Evolutionary conservation across 768 basidiomycete species (phyloP), one percentile per base, ranked within the genome.

Genomic region (Mycena latifolia): DNA sequence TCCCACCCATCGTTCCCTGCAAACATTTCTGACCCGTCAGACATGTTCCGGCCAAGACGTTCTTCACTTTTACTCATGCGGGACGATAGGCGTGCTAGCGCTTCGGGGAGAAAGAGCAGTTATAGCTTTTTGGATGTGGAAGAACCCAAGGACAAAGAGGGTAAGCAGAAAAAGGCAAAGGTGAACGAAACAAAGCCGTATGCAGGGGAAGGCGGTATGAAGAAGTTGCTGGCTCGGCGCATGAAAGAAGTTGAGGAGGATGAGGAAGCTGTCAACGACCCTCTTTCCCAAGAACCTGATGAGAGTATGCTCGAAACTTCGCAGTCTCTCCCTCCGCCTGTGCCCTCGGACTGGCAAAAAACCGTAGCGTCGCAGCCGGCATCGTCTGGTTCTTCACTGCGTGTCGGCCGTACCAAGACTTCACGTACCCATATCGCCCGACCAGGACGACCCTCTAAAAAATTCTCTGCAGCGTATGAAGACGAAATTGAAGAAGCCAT

Each of bases 131-230:
- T 66, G 35, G 69, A 70, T 2, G 29, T 61, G 28, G 69, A 70
- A 27, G 57, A 63, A 20, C 47, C 48, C 52, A 83, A 78, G 28
- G 79, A 78, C 68, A 69, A 57, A 20, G 77, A 79, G 68, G 72
- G 78, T 70, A 78, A 82, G 73, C 50, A 22, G 17, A 84, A 82
- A 71, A 76, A 72, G 37, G 80, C 76, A 46, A 74, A 80, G 20
- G 76, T 81, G 17, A 88, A 88, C 66, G 84, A 84, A 41, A 86
- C 86, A 22, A 93, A 93, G 71, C 92, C 92, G 5, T 94, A 94
- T 71, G 89, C 91, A 1, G 92, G 92, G 9, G 86, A 88, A 66
- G 90, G 92, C 56, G 91, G 91, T 0, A 89, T 92, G 84, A 92
- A 90, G 81, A 93, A 90, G 72, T 78, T 92, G 75, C 76, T 93